Conservation (phyloP, 441 rosid species). For the Erodium moschatum region DNA sequence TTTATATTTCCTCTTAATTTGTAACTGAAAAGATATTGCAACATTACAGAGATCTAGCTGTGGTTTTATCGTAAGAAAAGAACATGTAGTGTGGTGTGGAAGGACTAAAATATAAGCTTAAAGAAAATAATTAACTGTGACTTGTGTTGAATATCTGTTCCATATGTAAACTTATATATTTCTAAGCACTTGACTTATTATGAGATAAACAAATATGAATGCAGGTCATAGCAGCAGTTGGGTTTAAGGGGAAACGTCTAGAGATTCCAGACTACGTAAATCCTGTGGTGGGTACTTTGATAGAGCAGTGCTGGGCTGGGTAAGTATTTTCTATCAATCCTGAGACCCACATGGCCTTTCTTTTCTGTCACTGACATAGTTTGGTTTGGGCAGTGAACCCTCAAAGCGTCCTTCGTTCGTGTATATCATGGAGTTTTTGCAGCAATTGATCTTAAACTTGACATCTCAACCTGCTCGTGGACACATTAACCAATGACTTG, state of each 20-base stretch:
- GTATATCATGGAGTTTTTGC: constrained; percentile 70
- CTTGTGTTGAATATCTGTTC: no score
- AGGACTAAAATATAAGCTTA: no score
- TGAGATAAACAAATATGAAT: background rate
- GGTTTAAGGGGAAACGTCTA: constrained; percentile 80
- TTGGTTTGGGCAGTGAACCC: constrained; percentile 57
- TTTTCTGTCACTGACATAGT: constrained; percentile 9
- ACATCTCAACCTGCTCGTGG: constrained; percentile 46
- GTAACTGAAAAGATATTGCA: no score
- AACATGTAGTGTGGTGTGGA: no score
- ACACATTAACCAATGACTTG: constrained; percentile 24
- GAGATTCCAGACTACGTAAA: constrained; percentile 76
- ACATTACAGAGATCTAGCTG: no score
- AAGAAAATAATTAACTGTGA: no score
- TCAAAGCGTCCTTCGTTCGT: constrained; percentile 92
- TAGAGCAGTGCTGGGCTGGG: constrained; percentile 90
- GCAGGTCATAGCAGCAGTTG: constrained; percentile 96
- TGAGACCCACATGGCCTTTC: background rate
- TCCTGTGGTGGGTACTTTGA: constrained; percentile 66
- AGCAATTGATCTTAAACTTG: constrained; percentile 54
- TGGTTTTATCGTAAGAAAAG: no score
- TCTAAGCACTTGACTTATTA: background rate
- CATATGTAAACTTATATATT: no score
- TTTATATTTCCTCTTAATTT: no score
- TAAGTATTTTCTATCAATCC: constrained; percentile 26